These are phyloP conservation scores for Schizothecium vesticola DNA, from an alignment of 495 filamentous ascomycete species.

Conservation along the genomic window DNA sequence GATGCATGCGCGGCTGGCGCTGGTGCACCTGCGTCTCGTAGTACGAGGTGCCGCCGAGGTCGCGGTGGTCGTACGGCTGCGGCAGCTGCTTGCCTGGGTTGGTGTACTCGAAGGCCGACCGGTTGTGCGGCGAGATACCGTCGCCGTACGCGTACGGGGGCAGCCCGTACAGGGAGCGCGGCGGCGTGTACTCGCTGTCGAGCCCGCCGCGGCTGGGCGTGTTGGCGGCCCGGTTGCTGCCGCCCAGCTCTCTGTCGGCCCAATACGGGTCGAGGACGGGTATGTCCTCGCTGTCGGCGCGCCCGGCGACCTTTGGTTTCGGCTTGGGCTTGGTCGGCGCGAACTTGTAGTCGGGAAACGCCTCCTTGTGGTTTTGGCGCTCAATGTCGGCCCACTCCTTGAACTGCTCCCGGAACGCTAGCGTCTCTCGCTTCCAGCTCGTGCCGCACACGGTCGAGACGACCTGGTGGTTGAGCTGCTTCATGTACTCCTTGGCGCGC, in stretches of 20 bases:
- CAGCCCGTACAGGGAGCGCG: conserved; percentile 24
- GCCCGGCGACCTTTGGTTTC: conserved; percentile 35
- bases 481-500: conserved; percentile 73
- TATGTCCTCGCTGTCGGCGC: conserved; percentile 31
- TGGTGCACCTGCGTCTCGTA: conserved; percentile 53
- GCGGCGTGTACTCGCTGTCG: conserved; percentile 33
- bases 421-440: conserved; percentile 80
- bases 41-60: conserved; percentile 51
- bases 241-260: conserved; percentile 24
- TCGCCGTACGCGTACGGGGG: conserved; percentile 24
- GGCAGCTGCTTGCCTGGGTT: conserved; percentile 59
- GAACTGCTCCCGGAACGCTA: conserved; percentile 68
- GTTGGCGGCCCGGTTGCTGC: conserved; percentile 27
- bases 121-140: conserved; percentile 36
- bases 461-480: conserved; percentile 89
- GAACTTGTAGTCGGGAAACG: conserved; percentile 94
- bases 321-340: conserved; percentile 68
- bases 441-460: conserved; percentile 78
- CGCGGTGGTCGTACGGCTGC: conserved; percentile 45
- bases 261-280: conserved; percentile 37
- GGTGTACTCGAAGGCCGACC: conserved; percentile 55
- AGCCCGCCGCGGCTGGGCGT: conserved; percentile 28
- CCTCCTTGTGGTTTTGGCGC: conserved; percentile 75
- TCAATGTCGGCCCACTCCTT: conserved; percentile 76
- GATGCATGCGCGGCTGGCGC: conserved; percentile 27